Conservation (phyloP, 2,329 filamentous ascomycete species). For the Pleoardoris graminearum region DNA sequence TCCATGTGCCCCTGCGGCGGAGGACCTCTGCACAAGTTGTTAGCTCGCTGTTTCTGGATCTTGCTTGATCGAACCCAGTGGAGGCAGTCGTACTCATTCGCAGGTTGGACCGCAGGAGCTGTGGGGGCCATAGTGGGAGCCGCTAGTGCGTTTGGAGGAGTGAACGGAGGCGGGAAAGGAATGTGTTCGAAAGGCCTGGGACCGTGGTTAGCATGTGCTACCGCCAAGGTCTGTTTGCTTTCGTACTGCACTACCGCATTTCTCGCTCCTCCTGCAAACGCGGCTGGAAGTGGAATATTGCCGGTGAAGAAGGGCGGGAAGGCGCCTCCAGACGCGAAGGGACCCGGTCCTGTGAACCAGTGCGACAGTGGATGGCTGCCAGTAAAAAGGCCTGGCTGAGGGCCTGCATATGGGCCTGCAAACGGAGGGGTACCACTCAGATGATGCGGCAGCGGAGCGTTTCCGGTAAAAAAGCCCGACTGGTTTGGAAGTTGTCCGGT, state of each 20-base stretch:
- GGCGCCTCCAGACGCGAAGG: no score
- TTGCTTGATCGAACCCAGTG: background rate
- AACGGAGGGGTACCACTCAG: background rate
- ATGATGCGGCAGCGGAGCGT: background rate
- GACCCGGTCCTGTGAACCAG: background rate
- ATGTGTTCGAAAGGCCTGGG: background rate
- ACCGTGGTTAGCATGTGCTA: background rate
- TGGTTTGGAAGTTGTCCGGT: background rate
- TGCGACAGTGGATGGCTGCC: background rate
- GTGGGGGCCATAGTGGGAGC: background rate
- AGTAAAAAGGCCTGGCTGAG: background rate
- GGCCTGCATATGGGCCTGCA: background rate
- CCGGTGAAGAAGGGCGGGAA: background rate
- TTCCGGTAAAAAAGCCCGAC: background rate
- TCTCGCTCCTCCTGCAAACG: background rate
- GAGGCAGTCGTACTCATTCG: background rate
- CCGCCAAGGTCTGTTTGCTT: background rate
- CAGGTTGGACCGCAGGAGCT: background rate
- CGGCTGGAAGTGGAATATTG: background rate
- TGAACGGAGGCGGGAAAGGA: background rate
- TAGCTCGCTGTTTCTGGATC: slow-evolving; percentile 18
- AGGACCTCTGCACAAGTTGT: slow-evolving; percentile 25
- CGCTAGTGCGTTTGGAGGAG: background rate
- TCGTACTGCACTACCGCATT: background rate
- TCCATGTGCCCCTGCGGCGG: slow-evolving; percentile 9